Conservation (phyloP, 2,329 filamentous ascomycete species). For the Phoma sp. region DNA sequence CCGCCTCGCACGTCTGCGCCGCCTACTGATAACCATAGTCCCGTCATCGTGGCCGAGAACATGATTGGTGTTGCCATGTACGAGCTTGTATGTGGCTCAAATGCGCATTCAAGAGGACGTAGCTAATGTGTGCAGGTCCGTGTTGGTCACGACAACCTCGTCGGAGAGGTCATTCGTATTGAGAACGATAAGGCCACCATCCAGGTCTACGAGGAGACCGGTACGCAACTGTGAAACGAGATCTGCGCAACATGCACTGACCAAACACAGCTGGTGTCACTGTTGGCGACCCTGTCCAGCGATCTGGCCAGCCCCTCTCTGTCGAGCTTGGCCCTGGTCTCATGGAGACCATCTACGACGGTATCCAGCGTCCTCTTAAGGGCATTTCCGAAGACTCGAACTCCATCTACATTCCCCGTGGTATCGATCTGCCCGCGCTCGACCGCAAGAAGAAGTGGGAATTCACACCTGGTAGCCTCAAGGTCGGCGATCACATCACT, state of each 20-base stretch:
- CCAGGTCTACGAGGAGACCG: constrained; percentile 99
- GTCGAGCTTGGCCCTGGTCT: constrained; percentile 96
- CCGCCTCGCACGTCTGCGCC: constrained; percentile 17
- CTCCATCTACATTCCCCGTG: constrained; percentile 97
- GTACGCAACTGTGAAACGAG: constrained; percentile 56
- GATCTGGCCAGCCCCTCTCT: constrained; percentile 94
- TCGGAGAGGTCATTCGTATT: constrained; percentile 98
- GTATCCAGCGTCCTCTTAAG: constrained; percentile 93
- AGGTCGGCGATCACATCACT: constrained; percentile 96
- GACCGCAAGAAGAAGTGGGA: constrained; percentile 96
- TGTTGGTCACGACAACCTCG: constrained; percentile 89
- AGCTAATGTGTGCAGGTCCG: constrained; percentile 66
- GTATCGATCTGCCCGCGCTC: constrained; percentile 84
- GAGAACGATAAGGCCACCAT: constrained; percentile 94
- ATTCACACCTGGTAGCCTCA: constrained; percentile 81
- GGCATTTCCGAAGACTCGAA: constrained; percentile 77
- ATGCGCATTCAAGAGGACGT: not conserved
- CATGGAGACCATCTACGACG: constrained; percentile 99
- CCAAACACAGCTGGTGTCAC: constrained; percentile 81
- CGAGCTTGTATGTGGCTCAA: constrained; percentile 74
- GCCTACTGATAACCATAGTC: constrained; percentile 56
- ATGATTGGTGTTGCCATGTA: constrained; percentile 99
- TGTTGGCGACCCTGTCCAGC: constrained; percentile 88
- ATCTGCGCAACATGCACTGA: constrained; percentile 18
- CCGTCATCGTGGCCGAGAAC: constrained; percentile 95